Evolutionary conservation across 495 filamentous ascomycete species (phyloP), one percentile per base, ranked within the genome.

Genomic region (Chaetomium cochliodes): DNA sequence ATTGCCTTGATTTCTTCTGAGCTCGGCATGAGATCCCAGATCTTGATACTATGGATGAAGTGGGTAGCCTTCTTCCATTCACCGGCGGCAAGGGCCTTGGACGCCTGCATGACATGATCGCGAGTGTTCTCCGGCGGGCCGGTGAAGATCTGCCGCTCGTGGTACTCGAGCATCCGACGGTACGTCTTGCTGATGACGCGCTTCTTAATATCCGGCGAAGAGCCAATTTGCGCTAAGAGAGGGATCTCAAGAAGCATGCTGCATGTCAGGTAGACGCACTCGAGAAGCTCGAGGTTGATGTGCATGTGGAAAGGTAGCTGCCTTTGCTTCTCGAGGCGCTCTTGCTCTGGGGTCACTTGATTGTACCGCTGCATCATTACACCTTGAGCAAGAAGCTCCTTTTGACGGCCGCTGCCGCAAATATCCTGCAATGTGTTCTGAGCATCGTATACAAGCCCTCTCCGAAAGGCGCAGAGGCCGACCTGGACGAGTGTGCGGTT

Each of bases 271-370:
- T 99, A 99, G 64, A 97, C 93, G 73, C 93, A 98, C 77, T 99
- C 94, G 4, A 99, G 86, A 33, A 99, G 86, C 71, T 99, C 94
- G 23, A 99, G 84, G 82, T 99, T 99, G 83, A 99, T 98, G 83
- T 99, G 94, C 91, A 97, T 96, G 81, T 99, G 94, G 86, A 99
- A 99, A 50, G 94, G 94, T 64, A 99, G 83, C 79, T 98, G 94
- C 65, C 94, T 87, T 76, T 98, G 94, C 67, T 92, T 87, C 77
- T 99, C 94, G 26, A 98, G 85, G 66, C 93, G 89, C 78, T 99
- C 94, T 76, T 98, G 96, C 80, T 99, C 94, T 6, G 94, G 96
- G 20, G 91, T 91, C 62, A 98, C 93, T 70, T 94, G 93, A 37
- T 87, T 91, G 80, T 90, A 99, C 47, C 94, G 86, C 80, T 98